Evolutionary conservation across 2,329 filamentous ascomycete species (phyloP).

Genomic region (Colletotrichum sp.): DNA sequence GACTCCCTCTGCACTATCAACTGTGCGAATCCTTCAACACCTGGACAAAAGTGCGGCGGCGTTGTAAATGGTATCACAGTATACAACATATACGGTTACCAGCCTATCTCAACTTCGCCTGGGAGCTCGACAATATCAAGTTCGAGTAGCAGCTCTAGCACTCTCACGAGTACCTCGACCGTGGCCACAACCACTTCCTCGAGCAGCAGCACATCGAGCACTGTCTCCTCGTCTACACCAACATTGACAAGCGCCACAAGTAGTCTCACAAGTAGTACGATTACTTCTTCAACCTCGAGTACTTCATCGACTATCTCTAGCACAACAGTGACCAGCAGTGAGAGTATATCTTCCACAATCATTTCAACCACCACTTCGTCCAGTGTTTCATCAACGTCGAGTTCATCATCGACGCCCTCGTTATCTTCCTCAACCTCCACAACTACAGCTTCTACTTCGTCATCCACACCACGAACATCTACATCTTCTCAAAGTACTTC

Average conservation of each 20-base stretch:
- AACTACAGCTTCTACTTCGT: background rate
- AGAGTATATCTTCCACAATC: background rate
- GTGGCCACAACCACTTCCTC: background rate
- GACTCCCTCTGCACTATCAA: background rate
- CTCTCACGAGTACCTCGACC: background rate
- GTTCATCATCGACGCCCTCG: background rate
- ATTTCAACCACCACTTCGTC: background rate
- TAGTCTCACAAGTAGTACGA: background rate
- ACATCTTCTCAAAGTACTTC: background rate
- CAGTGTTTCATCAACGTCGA: background rate
- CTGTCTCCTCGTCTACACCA: background rate
- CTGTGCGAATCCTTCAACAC: background rate
- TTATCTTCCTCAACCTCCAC: background rate
- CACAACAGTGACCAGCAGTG: background rate
- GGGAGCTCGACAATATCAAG: background rate
- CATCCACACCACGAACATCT: background rate
- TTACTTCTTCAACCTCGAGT: background rate
- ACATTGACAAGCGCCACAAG: background rate
- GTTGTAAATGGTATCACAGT: background rate
- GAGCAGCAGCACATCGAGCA: background rate
- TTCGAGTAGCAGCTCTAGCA: background rate
- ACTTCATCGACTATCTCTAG: background rate
- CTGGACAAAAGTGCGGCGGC: background rate
- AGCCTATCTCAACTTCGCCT: background rate
- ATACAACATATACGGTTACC: background rate